phyloP scores from a whole-genome alignment of 2,329 filamentous ascomycete species.

The Metarhizium robertsii region DNA sequence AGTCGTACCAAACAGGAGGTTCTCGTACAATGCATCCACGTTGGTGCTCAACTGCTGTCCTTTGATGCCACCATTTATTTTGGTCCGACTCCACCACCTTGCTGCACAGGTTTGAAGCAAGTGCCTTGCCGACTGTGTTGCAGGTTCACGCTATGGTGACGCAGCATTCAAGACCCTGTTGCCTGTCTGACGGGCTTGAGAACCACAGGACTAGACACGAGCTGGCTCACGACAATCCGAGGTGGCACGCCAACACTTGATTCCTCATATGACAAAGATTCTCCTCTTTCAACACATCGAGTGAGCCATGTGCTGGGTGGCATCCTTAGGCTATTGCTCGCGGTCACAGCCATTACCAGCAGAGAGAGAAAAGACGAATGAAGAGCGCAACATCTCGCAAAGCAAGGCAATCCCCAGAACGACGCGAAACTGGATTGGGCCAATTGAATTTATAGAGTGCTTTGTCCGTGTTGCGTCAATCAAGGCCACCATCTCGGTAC shows the following conservation, averaged over 20 bases:
- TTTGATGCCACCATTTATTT: not conserved
- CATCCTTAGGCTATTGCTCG: no score
- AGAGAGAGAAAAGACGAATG: no score
- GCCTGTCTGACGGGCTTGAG: not conserved
- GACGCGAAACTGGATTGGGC: no score
- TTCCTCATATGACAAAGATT: not conserved
- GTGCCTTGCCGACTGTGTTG: not conserved
- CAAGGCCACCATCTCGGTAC: no score
- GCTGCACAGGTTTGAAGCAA: not conserved
- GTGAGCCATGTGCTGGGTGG: no score
- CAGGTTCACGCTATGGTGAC: not conserved
- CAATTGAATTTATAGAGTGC: no score
- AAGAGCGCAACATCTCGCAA: no score
- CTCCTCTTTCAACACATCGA: not conserved
- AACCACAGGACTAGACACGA: not conserved
- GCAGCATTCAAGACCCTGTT: not conserved
- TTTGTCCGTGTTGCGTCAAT: no score
- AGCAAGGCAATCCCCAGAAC: no score
- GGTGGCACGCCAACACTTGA: not conserved
- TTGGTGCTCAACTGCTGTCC: not conserved
- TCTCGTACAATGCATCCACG: not conserved
- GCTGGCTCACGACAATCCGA: not conserved
- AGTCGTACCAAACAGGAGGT: not conserved
- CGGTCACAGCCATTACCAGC: no score
- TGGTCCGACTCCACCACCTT: not conserved